Evolutionary conservation across 2,329 filamentous ascomycete genomes (phyloP).

Genomic region (Monosporascus sp.): DNA sequence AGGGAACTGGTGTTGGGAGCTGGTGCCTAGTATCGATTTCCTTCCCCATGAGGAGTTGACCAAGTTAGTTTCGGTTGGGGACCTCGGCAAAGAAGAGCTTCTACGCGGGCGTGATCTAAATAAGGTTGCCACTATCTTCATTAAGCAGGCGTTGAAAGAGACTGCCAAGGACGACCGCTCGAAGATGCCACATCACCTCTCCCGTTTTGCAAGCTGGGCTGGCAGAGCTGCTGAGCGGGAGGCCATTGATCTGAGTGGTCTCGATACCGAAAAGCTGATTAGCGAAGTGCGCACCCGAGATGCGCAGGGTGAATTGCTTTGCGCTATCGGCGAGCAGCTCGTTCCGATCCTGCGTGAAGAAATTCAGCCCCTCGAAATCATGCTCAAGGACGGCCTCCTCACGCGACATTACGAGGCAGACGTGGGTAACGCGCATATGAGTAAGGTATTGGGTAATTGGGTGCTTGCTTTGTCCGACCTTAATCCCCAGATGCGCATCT

Average conservation of each 20-base stretch:
- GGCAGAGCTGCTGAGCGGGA: not conserved
- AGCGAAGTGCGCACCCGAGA: conserved; percentile 4
- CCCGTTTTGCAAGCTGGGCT: conserved; percentile 13
- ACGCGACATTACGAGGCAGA: conserved; percentile 12
- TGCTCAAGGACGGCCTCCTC: conserved; percentile 22
- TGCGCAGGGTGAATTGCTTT: conserved; percentile 19
- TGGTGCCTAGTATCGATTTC: conserved; percentile 15
- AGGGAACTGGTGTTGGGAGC: conserved; percentile 19
- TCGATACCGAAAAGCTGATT: conserved; percentile 2
- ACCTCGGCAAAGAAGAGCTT: conserved; percentile 18
- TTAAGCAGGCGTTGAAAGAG: conserved; percentile 14
- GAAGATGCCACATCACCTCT: conserved; percentile 15
- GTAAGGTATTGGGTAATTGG: conserved; percentile 4
- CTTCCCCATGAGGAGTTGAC: conserved; percentile 14
- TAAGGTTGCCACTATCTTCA: conserved; percentile 13
- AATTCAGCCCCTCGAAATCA: conserved; percentile 20
- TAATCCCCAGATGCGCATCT: conserved; percentile 11
- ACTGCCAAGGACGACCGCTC: conserved; percentile 12
- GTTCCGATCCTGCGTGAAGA: conserved; percentile 17
- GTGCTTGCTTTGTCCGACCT: conserved; percentile 9
- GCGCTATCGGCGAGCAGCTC: conserved; percentile 16
- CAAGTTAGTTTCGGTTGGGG: conserved; percentile 20
- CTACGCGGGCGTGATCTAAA: conserved; percentile 12
- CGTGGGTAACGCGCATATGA: conserved; percentile 1
- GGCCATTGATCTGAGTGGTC: not conserved